Evolutionary conservation across 441 rosid genomes (phyloP), one percentile per base, ranked within the genome.

Genomic region (Aleurites moluccanus): DNA sequence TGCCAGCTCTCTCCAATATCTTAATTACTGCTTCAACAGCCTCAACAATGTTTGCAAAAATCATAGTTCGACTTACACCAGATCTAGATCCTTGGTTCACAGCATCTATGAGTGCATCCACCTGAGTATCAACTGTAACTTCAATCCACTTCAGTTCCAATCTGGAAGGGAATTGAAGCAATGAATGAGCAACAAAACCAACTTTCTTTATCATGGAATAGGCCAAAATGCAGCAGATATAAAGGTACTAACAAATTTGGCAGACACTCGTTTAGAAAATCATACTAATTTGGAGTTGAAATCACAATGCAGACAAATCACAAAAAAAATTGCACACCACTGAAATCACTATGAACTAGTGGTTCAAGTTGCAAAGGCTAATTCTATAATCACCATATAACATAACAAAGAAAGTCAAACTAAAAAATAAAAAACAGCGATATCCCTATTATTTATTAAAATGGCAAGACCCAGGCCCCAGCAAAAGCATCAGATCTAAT

Each of bases 21-120:
- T 87, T 90, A 3, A 86, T 87, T 64, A 91, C 94, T 71, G 94
- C 97, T 82, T 93, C 92, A 78, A 87, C 99, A 15, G 94, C 97
- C 75, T 91, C 97, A 10, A 91, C 95, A n/a, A 97, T 93, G 75
- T 95, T 95, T 64, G 95, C 94, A 85, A 95, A 95, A 77, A 93
- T 92, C 97, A 93, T 93, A 1, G 97, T 95, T 79, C 97, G 86
- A 73, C 80, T 83, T 78, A 72, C 61, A 50, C 64, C 85, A 53
- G 77, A 72, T 70, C 65, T 70, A 73, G 69, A 74, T 77, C 81
- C 81, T 72, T 87, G 83, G 16, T 83, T 92, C 57, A 95, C 91
- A 73, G 95, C 95, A 69, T 88, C 84, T 74, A 95, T 82, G 49
- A 95, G 91, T 47, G 89, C 90, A 89, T 93, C 95, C 28, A 95